Evolutionary conservation across 1,284 basidiomycete genomes (phyloP), one percentile per base, ranked within the genome.

Genomic region (Leccinum subatratum): DNA sequence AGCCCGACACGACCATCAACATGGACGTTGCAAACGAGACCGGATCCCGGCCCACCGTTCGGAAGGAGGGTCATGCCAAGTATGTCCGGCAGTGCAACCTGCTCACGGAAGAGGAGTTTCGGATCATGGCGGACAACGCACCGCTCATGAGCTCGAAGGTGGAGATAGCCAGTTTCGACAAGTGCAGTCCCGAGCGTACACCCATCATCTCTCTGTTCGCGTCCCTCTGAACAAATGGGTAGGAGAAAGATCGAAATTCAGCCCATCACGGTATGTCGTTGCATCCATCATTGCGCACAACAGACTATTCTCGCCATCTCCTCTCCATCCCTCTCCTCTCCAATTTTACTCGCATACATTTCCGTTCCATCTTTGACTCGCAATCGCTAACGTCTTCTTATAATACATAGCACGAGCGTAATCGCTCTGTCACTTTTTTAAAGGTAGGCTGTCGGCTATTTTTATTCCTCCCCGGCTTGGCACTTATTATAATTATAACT

Each of bases 211-310:
- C 69, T n/a, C 63, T 65, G 54, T 37, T 64, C 60, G 25, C 67
- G 2, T 45, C 63, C 68, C 64, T 34, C 63, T 66, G 65, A 66
- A 66, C 28, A 69, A 68, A 93, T 94, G 93, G 93, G 93, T 68
- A 83, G 93, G 75, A 83, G 93, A 81, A 95, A 95, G 84, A 95
- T 95, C 75, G 91, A 92, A 79, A 95, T 95, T 68, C 88, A 91
- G 73, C 93, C 93, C 69, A 94, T 95, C 73, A 86, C 86, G 39
- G 90, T 91, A 71, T 74, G 87, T 82, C 68, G 22, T 56, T 54
- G 62, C 20, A 70, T 68, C 63, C 68, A 62, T 71, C 68, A 62
- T 72, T 72, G 63, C 63, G 67, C 68, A 61, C 64, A 64, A 64
- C 67, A 67, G 70, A 71, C 70, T 74, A 70, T 72, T 72, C 68